These are phyloP conservation scores for Leccinum boreale DNA, from an alignment of 768 basidiomycete species.

Conservation along the genomic window DNA sequence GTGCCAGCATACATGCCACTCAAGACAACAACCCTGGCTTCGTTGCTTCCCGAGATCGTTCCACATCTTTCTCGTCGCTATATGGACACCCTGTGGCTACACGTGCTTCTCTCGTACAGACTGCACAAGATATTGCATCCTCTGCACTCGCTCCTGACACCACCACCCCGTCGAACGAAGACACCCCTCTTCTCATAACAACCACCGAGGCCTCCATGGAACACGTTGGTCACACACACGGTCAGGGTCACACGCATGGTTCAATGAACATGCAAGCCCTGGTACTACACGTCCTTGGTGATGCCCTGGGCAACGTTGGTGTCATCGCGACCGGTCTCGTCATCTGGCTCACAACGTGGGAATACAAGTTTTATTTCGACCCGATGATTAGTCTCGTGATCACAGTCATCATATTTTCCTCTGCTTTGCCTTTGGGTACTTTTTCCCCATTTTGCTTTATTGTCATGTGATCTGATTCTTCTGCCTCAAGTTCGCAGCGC, in stretches of 20 bases:
- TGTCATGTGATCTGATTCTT: slow-evolving; percentile 3
- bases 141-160: slow-evolving; percentile 15
- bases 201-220: slow-evolving; percentile 8
- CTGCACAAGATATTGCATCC: slow-evolving; percentile 76
- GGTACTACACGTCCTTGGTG: slow-evolving; percentile 90
- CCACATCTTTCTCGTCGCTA: slow-evolving; percentile 54
- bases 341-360: slow-evolving; percentile 87
- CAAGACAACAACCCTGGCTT: slow-evolving; percentile 15
- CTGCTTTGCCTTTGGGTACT: slow-evolving; percentile 83
- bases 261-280: slow-evolving; percentile 99
- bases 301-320: slow-evolving; percentile 96
- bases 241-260: slow-evolving; percentile 45
- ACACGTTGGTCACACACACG: slow-evolving; percentile 9
- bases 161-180: slow-evolving; percentile 31
- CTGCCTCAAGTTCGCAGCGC: slow-evolving; percentile 69
- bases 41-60: slow-evolving; percentile 31
- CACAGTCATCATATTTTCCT: slow-evolving; percentile 94
- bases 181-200: slow-evolving; percentile 42
- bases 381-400: slow-evolving; percentile 92
- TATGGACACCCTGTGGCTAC: slow-evolving; percentile 75
- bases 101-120: slow-evolving; percentile 70
- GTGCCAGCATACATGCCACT: slow-evolving; percentile 35
- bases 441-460: background rate
- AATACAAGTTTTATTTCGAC: slow-evolving; percentile 88
- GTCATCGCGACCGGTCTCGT: slow-evolving; percentile 94